Base-by-base conservation (phyloP, 129 eudicot genomes). In the Heracleum sosnowskyi region DNA sequence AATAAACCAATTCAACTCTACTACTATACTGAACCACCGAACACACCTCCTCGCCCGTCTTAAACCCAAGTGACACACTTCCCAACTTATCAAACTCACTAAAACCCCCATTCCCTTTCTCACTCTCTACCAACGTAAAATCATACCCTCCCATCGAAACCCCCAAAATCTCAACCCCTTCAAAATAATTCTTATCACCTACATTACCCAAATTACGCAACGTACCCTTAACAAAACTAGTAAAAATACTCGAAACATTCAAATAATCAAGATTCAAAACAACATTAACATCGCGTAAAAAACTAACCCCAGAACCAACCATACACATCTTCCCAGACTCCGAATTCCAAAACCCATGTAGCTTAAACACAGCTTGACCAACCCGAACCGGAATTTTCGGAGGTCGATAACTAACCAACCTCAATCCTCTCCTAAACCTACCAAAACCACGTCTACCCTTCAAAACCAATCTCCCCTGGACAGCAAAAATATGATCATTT, bases 181-280 rank as follows among this genome's bases (percentile, higher is more conserved):
- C 73, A 62, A 88, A 86, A 79, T 82, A 76, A 44, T 60, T 26
- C 36, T 28, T 76, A 49, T 69, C 47, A 81, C 78, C 83, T 70
- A 22, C 79, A 45, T 63, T 69, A 2, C 37, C 83, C 75, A 87
- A 79, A 78, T 82, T 84, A 57, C 83, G 87, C 86, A 95, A 85
- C 24, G 89, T 88, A 5, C 98, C 98, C 84, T 84, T 88, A 77
- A 92, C 84, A 46, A 95, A 88, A 86, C 94, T 88, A 84, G 51
- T 79, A 47, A 69, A 73, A 22, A 95, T 84, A 83, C 72, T 84
- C 15, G 94, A 85, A 17, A 78, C 70, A 84, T 86, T 87, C 5
- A 84, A 82, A 83, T 88, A 95, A 85, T 83, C 78, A 73, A 92
- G 85, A 90, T 88, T 95, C 10, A 95, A 83, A 75, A 90, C 97